phyloP scores from a whole-genome alignment of 148 eudicot genomes.

The Amaranthus palmeri region DNA sequence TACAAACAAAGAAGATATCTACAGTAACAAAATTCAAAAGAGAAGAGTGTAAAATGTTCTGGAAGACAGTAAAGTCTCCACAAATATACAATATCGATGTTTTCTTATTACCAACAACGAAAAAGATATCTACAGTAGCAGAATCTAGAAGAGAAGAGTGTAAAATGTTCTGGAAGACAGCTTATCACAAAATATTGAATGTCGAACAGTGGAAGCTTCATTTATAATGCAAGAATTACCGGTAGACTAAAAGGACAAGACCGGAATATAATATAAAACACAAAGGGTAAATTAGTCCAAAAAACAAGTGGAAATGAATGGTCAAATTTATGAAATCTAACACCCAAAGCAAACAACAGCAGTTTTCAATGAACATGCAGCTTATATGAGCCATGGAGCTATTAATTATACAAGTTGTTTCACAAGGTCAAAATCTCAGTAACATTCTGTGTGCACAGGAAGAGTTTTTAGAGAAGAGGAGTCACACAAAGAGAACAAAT shows the following conservation, averaged over 20 bases:
- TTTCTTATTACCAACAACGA: background rate
- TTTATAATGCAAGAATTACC: background rate
- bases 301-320: background rate
- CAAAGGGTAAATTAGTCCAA: background rate
- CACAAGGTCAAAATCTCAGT: background rate
- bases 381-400: background rate
- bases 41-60: background rate
- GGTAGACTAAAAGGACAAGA: background rate
- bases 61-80: background rate
- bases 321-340: background rate
- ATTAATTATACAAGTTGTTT: background rate
- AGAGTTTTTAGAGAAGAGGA: background rate
- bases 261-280: background rate
- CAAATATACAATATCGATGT: background rate
- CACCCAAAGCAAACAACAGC: background rate
- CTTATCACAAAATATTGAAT: background rate
- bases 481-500: background rate
- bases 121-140: background rate
- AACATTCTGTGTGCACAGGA: background rate
- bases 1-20: background rate
- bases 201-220: background rate
- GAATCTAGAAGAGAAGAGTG: conserved; percentile 5
- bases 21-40: background rate
- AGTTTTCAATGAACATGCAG: background rate
- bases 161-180: background rate